Percentiles rank a stretch among this genome's conserved stretches.
These are phyloP conservation scores for Cutaneotrichosporon dermatis DNA, from an alignment of 1,284 basidiomycete genomes.

Conservation along the genomic window DNA sequence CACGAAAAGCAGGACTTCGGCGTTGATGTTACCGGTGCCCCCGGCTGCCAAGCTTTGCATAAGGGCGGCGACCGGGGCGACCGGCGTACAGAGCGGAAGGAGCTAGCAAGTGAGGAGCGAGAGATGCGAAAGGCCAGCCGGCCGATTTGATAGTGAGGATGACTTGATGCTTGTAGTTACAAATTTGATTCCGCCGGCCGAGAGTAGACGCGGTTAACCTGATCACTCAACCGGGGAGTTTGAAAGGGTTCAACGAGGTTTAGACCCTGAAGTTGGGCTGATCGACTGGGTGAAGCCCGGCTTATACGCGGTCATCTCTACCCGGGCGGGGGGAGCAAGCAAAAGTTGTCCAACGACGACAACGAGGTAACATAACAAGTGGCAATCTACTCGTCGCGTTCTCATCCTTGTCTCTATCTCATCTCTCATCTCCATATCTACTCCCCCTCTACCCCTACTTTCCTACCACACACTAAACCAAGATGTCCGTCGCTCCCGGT, in stretches of 20 bases:
- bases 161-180: not conserved
- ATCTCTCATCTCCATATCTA: slow-evolving; percentile 2
- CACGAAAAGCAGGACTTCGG: not conserved
- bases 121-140: not conserved
- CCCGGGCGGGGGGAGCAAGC: not conserved
- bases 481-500: slow-evolving; percentile 33
- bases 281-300: not conserved
- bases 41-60: no score
- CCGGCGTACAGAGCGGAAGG: no score
- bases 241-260: no score
- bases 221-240: no score
- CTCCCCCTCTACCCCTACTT: no score
- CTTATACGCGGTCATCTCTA: not conserved
- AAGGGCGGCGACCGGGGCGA: no score
- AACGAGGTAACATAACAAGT: no score
- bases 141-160: not conserved
- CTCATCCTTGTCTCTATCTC: not conserved
- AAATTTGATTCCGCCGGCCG: not conserved
- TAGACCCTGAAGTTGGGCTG: no score
- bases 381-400: no score
- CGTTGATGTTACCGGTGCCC: not conserved
- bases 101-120: no score
- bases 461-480: slow-evolving; percentile 11
- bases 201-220: not conserved
- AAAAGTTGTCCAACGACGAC: not conserved